Evolutionary conservation across 2,329 filamentous ascomycete species (phyloP).

Genomic region (Clonostachys byssicola): DNA sequence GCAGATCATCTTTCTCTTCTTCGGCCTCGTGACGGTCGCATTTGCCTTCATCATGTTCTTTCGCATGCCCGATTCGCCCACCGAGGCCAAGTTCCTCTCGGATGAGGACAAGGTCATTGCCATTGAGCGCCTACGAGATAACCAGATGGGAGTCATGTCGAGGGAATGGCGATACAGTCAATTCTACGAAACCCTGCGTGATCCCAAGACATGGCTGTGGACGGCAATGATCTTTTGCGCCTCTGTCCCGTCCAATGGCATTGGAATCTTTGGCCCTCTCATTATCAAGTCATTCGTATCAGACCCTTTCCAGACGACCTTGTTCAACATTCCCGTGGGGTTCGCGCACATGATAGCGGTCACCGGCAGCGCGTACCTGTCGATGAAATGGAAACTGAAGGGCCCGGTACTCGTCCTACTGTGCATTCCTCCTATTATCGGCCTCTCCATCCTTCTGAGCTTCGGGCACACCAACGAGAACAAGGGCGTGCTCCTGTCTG

Average conservation of each 20-base stretch:
- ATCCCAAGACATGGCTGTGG: slow-evolving; percentile 59
- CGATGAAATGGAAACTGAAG: slow-evolving; percentile 51
- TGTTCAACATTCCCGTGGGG: slow-evolving; percentile 59
- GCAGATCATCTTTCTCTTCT: slow-evolving; percentile 50
- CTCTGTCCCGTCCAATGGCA: slow-evolving; percentile 51
- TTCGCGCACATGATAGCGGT: slow-evolving; percentile 56
- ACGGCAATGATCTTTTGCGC: slow-evolving; percentile 50
- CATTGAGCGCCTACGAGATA: slow-evolving; percentile 47
- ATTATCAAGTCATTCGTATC: slow-evolving; percentile 58
- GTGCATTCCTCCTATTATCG: slow-evolving; percentile 53
- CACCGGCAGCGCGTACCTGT: slow-evolving; percentile 49
- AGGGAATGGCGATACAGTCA: slow-evolving; percentile 47
- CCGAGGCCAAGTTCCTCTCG: slow-evolving; percentile 44
- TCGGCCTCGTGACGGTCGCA: slow-evolving; percentile 43
- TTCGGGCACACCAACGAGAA: slow-evolving; percentile 39
- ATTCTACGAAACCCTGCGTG: slow-evolving; percentile 46
- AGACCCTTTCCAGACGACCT: slow-evolving; percentile 48
- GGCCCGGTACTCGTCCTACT: slow-evolving; percentile 49
- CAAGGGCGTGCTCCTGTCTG: slow-evolving; percentile 44
- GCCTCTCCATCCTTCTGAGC: slow-evolving; percentile 47
- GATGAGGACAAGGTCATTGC: slow-evolving; percentile 47
- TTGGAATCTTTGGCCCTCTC: slow-evolving; percentile 54
- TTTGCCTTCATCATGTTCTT: slow-evolving; percentile 39
- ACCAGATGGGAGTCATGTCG: slow-evolving; percentile 50
- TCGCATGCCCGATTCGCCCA: slow-evolving; percentile 44